These are phyloP conservation scores for Umbelopsis sp. DNA, from an alignment of 192 early-diverging fungal species.

Conservation along the genomic window DNA sequence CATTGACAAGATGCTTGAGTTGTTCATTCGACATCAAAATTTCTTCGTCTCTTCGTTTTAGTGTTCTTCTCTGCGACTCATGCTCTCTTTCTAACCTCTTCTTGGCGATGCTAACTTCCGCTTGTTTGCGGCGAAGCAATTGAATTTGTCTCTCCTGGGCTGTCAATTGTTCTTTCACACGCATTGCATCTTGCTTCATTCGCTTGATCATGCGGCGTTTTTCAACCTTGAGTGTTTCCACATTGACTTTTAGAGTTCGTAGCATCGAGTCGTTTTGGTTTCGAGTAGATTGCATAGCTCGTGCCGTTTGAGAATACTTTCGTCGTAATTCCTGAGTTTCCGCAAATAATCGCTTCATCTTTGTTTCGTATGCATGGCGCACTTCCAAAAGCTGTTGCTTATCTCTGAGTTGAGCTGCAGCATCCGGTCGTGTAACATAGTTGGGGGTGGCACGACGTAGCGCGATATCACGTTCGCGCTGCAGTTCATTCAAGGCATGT, in stretches of 20 bases:
- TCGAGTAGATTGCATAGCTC: constrained; percentile 49
- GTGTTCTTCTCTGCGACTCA: constrained; percentile 56
- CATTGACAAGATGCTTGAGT: constrained; percentile 48
- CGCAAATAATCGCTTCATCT: constrained; percentile 56
- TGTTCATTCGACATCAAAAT: constrained; percentile 41
- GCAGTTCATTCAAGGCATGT: constrained; percentile 52
- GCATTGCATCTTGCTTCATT: constrained; percentile 68
- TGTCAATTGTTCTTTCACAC: constrained; percentile 61
- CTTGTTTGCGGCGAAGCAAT: constrained; percentile 58
- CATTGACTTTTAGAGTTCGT: constrained; percentile 63
- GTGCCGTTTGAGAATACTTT: constrained; percentile 59
- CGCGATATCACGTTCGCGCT: constrained; percentile 67
- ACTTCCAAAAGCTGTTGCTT: constrained; percentile 49
- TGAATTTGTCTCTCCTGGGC: constrained; percentile 62
- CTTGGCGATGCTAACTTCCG: constrained; percentile 48
- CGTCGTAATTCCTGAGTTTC: constrained; percentile 57
- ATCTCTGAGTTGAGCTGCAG: constrained; percentile 42
- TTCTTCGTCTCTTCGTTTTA: constrained; percentile 63
- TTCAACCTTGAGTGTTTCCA: constrained; percentile 74
- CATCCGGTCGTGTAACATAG: constrained; percentile 39
- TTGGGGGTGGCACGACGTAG: constrained; percentile 49
- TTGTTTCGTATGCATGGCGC: constrained; percentile 57
- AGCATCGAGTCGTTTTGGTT: constrained; percentile 63
- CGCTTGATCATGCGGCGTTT: constrained; percentile 77
- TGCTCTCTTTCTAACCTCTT: constrained; percentile 57